Evolutionary conservation across 2,329 filamentous ascomycete species (phyloP).

Genomic region (Alternaria postmessia): DNA sequence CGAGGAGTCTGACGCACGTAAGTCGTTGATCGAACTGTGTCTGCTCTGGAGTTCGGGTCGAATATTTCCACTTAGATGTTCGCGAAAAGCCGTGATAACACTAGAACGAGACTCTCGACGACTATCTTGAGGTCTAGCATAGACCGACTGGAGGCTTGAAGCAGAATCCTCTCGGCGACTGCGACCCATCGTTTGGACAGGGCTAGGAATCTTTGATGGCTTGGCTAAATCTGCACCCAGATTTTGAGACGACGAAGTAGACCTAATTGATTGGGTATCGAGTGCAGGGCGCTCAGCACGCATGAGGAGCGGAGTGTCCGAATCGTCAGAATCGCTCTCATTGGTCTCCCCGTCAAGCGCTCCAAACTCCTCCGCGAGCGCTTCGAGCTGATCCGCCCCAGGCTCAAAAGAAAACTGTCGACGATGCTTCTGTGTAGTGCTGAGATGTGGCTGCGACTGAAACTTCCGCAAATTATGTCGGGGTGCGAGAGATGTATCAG

Average conservation of each 20-base stretch:
- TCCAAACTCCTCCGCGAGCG: slow-evolving; percentile 24
- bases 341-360: slow-evolving; percentile 10
- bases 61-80: slow-evolving; percentile 24
- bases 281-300: not conserved
- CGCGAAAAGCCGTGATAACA: slow-evolving; percentile 38
- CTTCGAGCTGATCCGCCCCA: slow-evolving; percentile 49
- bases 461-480: slow-evolving; percentile 14
- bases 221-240: slow-evolving; percentile 24
- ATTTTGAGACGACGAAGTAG: slow-evolving; percentile 2
- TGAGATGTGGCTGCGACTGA: slow-evolving; percentile 31
- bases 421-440: slow-evolving; percentile 27
- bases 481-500: slow-evolving; percentile 3
- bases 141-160: slow-evolving; percentile 49
- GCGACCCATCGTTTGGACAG: slow-evolving; percentile 47
- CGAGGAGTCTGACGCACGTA: slow-evolving; percentile 17
- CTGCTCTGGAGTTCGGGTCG: slow-evolving; percentile 25
- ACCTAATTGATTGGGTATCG: not conserved
- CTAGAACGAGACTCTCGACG: slow-evolving; percentile 42
- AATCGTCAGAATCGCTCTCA: slow-evolving; percentile 15
- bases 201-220: slow-evolving; percentile 55
- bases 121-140: slow-evolving; percentile 27
- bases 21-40: slow-evolving; percentile 28
- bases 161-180: slow-evolving; percentile 50
- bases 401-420: slow-evolving; percentile 56
- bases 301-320: slow-evolving; percentile 2